Conservation (phyloP, 441 rosid genomes). For the Melastoma candidum region DNA sequence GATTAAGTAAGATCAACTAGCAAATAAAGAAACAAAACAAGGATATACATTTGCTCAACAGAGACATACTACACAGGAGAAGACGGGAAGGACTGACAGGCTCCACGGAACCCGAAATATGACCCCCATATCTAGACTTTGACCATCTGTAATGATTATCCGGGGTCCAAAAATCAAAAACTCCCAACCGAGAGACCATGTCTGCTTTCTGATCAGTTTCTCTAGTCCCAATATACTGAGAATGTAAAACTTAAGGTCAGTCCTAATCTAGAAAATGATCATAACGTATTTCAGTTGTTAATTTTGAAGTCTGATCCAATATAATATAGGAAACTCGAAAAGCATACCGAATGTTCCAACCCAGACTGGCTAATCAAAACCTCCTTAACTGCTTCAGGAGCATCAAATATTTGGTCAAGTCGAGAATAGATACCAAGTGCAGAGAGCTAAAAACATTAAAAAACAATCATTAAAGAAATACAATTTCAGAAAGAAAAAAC, state of each 20-base stretch:
- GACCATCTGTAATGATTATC: constrained; percentile 89
- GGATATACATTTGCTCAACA: constrained; percentile 6
- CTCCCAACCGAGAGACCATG: constrained; percentile 50
- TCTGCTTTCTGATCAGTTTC: constrained; percentile 85
- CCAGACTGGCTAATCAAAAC: constrained; percentile 71
- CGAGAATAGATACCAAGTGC: constrained; percentile 71
- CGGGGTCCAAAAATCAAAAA: constrained; percentile 96
- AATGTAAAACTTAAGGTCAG: not conserved
- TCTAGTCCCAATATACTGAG: constrained; percentile 73
- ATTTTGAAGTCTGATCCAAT: not conserved
- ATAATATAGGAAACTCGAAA: constrained; percentile 15
- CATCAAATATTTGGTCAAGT: constrained; percentile 91
- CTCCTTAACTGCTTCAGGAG: constrained; percentile 82
- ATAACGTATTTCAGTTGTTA: too few species aligned
- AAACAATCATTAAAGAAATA: constrained; percentile 4
- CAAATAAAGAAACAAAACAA: not conserved
- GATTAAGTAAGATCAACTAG: constrained; percentile 1
- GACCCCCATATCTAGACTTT: constrained; percentile 76
- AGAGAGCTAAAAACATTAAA: constrained; percentile 29
- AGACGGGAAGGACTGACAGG: constrained; percentile 67
- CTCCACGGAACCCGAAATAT: constrained; percentile 66
- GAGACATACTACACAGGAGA: constrained; percentile 48
- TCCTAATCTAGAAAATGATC: too few species aligned
- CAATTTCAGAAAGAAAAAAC: not conserved
- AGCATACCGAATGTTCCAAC: constrained; percentile 57